A percentile compares a stretch with the other conserved stretches of the same genome.
phyloP scores from a whole-genome alignment of 306 rosid genomes.

The Acacia melanoxylon region DNA sequence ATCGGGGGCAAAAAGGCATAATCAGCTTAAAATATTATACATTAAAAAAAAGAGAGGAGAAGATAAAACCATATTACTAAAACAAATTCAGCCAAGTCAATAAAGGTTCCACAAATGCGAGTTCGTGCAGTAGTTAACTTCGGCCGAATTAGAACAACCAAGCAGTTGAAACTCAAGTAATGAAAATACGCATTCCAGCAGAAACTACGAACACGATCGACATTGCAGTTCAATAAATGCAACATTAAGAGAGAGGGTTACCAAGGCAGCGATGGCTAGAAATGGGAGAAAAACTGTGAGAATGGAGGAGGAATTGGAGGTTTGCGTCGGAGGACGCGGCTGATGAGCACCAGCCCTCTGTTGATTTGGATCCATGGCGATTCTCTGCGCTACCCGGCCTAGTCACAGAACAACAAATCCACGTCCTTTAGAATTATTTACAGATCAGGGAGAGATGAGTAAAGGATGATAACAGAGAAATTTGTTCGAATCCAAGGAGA shows the following conservation, averaged over 20 bases:
- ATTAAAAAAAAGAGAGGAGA: not conserved
- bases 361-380: slow-evolving; percentile 67
- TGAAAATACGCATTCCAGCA: not conserved
- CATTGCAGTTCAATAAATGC: not conserved
- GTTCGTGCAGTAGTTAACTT: not conserved
- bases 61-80: not conserved
- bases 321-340: slow-evolving; percentile 28
- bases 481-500: no score
- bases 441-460: not conserved
- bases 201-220: not conserved
- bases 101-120: not conserved
- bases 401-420: not conserved
- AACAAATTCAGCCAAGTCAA: not conserved
- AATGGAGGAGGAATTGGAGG: slow-evolving; percentile 38
- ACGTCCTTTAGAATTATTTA: no score
- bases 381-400: not conserved
- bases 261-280: slow-evolving; percentile 52
- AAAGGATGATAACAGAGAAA: not conserved
- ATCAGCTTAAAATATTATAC: not conserved
- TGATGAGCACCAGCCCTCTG: slow-evolving; percentile 31
- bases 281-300: slow-evolving; percentile 35
- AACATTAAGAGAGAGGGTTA: slow-evolving; percentile 33
- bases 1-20: not conserved
- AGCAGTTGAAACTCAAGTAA: not conserved
- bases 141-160: not conserved